phyloP scores from a whole-genome alignment of 345 rosid genomes.

The Cardamine chenopodiifolia region DNA sequence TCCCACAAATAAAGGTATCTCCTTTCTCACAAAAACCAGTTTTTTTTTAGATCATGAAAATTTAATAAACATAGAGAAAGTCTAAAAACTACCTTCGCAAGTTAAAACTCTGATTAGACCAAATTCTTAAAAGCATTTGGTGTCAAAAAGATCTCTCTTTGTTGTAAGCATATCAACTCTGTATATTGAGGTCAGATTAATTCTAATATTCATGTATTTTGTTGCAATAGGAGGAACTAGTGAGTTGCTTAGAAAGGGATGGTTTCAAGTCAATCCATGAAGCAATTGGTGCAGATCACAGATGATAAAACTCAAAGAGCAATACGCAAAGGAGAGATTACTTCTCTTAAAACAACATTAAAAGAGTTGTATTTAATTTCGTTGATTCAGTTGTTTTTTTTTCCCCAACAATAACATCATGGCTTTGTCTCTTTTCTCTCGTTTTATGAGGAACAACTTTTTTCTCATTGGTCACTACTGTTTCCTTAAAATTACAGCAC shows the following conservation, averaged over 20 bases:
- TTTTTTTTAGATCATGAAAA: neutral
- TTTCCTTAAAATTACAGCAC: constrained; percentile 3
- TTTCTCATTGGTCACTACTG: neutral
- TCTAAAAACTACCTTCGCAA: neutral
- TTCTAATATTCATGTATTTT: neutral
- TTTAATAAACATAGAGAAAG: neutral
- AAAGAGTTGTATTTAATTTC: constrained; percentile 22
- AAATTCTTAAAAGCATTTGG: neutral
- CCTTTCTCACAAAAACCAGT: neutral
- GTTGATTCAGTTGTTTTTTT: constrained; percentile 30
- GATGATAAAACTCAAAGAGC: constrained; percentile 42
- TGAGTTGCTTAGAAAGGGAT: constrained; percentile 81
- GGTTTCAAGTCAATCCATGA: constrained; percentile 83
- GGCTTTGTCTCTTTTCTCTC: constrained; percentile 9
- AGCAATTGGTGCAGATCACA: constrained; percentile 90
- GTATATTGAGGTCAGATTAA: neutral
- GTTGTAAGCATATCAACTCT: neutral
- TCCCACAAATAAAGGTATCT: constrained; percentile 85
- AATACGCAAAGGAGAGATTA: constrained; percentile 10
- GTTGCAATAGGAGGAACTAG: constrained; percentile 71
- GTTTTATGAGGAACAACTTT: constrained; percentile 12
- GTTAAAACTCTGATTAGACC: neutral
- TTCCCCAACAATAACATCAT: neutral
- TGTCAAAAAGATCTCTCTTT: neutral
- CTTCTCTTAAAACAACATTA: neutral